These are phyloP conservation scores for Pichia sp. DNA, from an alignment of 1,139 yeast species.

Conservation along the genomic window DNA sequence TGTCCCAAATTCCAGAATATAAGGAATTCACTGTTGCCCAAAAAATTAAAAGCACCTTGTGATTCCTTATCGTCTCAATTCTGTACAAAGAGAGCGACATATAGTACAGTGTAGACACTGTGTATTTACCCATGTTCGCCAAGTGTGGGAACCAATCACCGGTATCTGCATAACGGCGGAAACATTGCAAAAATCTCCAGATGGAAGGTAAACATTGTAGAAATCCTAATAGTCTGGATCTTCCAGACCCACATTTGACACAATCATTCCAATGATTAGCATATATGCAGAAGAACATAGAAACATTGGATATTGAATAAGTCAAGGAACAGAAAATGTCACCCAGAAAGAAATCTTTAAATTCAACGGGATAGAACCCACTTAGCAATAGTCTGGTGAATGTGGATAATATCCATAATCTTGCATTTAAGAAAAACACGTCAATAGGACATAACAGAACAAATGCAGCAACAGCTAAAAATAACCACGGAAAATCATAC, in stretches of 20 bases:
- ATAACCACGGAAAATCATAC: conserved; percentile 77
- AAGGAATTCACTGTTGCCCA: conserved; percentile 72
- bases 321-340: conserved; percentile 86
- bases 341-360: conserved; percentile 87
- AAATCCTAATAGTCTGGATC: conserved; percentile 75
- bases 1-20: conserved; percentile 74
- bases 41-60: conserved; percentile 56
- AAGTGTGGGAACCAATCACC: conserved; percentile 97
- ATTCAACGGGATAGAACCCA: conserved; percentile 91
- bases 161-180: conserved; percentile 86
- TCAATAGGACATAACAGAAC: conserved; percentile 60
- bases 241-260: conserved; percentile 67
- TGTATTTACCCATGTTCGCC: conserved; percentile 81
- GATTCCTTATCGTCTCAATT: conserved; percentile 39
- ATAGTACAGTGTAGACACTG: conserved; percentile 59
- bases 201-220: conserved; percentile 77
- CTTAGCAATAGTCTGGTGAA: conserved; percentile 67
- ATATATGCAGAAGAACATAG: conserved; percentile 81
- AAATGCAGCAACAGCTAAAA: conserved; percentile 45
- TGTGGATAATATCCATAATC: conserved; percentile 72
- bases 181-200: conserved; percentile 87
- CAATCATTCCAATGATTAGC: conserved; percentile 59
- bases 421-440: conserved; percentile 43
- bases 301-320: conserved; percentile 77
- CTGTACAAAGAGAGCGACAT: conserved; percentile 76